phyloP scores from a whole-genome alignment of 805 yeast genomes.

The Starmerella scarabaei region DNA sequence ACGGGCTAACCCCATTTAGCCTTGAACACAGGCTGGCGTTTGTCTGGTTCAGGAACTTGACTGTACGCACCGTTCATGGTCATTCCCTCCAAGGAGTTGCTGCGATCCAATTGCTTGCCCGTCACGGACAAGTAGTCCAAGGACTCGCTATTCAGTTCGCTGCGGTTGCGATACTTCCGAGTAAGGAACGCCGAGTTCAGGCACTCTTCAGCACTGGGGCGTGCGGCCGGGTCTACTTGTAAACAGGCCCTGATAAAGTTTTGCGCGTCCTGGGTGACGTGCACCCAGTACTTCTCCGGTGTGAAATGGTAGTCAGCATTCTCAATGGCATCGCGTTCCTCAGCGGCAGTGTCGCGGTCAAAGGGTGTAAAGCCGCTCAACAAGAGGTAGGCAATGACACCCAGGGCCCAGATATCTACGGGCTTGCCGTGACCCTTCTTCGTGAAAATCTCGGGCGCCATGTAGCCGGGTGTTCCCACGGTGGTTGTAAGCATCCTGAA shows the following conservation, averaged over 20 bases:
- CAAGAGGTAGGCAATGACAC: slow-evolving; percentile 58
- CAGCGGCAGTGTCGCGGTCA: slow-evolving; percentile 58
- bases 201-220: slow-evolving; percentile 38
- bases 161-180: slow-evolving; percentile 20
- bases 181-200: slow-evolving; percentile 35
- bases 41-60: slow-evolving; percentile 21
- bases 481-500: slow-evolving; percentile 34
- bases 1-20: slow-evolving; percentile 16
- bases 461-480: slow-evolving; percentile 61
- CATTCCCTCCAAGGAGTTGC: slow-evolving; percentile 19
- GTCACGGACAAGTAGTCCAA: too few species aligned
- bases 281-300: slow-evolving; percentile 46
- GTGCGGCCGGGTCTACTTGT: slow-evolving; percentile 31
- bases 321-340: slow-evolving; percentile 51
- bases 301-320: slow-evolving; percentile 47
- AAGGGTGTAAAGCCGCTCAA: slow-evolving; percentile 66
- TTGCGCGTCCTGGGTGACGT: slow-evolving; percentile 40
- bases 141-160: slow-evolving; percentile 22
- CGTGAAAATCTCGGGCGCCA: slow-evolving; percentile 57
- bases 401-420: slow-evolving; percentile 68
- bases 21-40: slow-evolving; percentile 8
- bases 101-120: slow-evolving; percentile 2
- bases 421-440: slow-evolving; percentile 43
- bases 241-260: slow-evolving; percentile 48
- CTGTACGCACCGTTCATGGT: slow-evolving; percentile 28